A percentile compares a stretch with the other conserved stretches of the same genome.
Evolutionary conservation across 2,329 filamentous ascomycete genomes (phyloP).

Genomic region (Drechslerella dactyloides): DNA sequence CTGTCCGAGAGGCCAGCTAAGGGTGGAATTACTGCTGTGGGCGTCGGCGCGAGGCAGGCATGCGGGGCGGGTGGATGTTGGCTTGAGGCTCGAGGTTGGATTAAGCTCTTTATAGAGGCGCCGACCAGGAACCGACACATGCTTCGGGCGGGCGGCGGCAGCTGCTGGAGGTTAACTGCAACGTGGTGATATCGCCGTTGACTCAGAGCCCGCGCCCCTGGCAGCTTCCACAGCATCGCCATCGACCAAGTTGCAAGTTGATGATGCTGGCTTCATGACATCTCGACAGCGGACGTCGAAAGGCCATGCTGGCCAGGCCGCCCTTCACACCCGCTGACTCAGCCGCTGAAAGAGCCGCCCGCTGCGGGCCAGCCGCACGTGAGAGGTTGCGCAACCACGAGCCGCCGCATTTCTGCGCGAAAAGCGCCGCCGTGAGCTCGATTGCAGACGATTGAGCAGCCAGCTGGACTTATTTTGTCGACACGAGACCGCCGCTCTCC

Average conservation of each 20-base stretch:
- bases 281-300: not conserved
- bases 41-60: too few relatives aligned
- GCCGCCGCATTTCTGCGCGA: too few relatives aligned
- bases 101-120: slow-evolving; percentile 17
- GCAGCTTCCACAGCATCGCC: not conserved
- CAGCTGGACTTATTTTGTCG: too few relatives aligned
- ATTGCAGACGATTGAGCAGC: too few relatives aligned
- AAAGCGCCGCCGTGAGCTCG: too few relatives aligned
- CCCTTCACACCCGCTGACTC: too few relatives aligned
- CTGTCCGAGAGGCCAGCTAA: not conserved
- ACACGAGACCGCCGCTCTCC: too few relatives aligned
- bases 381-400: too few relatives aligned
- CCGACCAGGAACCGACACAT: slow-evolving; percentile 1
- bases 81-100: not conserved
- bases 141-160: not conserved
- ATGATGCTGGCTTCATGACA: too few relatives aligned
- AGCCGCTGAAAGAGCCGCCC: too few relatives aligned
- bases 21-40: too few relatives aligned
- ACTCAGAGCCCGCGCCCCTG: slow-evolving; percentile 11
- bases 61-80: not conserved
- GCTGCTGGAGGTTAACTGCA: slow-evolving; percentile 4
- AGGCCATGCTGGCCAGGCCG: slow-evolving; percentile 4
- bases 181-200: slow-evolving; percentile 31
- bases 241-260: not conserved
- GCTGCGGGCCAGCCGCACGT: too few relatives aligned